These are phyloP conservation scores for Ophiocordyceps robertsii DNA, from an alignment of 2,329 filamentous ascomycete genomes.

Conservation along the genomic window DNA sequence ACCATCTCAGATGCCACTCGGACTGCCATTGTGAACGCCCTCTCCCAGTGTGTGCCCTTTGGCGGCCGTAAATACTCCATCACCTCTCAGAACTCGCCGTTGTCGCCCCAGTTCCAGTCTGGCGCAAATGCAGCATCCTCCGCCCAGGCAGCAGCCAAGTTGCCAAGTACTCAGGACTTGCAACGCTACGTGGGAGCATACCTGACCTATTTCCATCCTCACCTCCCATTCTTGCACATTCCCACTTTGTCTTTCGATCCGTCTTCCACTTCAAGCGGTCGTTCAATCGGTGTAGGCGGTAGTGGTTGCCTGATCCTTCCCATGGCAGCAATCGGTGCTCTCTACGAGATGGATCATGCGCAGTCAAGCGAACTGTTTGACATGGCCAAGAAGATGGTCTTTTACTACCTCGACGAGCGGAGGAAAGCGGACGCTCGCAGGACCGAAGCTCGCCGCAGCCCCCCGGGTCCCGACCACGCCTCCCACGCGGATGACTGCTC, in stretches of 20 bases:
- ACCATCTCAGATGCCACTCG: conserved; percentile 54
- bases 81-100: conserved; percentile 38
- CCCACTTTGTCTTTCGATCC: conserved; percentile 85
- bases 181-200: conserved; percentile 86
- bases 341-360: conserved; percentile 75
- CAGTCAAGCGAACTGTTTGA: conserved; percentile 81
- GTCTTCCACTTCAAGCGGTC: conserved; percentile 50
- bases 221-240: conserved; percentile 87
- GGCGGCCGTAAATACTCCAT: conserved; percentile 52
- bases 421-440: conserved; percentile 70
- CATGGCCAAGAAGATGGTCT: conserved; percentile 89
- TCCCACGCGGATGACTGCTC: conserved; percentile 42
- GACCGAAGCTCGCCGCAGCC: conserved; percentile 42
- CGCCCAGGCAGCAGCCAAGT: conserved; percentile 38
- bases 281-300: conserved; percentile 52
- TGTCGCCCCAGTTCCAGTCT: conserved; percentile 37
- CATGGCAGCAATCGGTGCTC: conserved; percentile 66
- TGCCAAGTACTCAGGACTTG: conserved; percentile 74
- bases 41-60: conserved; percentile 43
- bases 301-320: conserved; percentile 75
- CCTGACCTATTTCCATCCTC: conserved; percentile 84
- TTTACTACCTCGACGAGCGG: conserved; percentile 81
- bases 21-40: conserved; percentile 44
- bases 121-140: conserved; percentile 33
- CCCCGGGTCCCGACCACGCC: conserved; percentile 30